Evolutionary conservation across 306 rosid genomes (phyloP).

Genomic region (Cotoneaster glaucophyllus): DNA sequence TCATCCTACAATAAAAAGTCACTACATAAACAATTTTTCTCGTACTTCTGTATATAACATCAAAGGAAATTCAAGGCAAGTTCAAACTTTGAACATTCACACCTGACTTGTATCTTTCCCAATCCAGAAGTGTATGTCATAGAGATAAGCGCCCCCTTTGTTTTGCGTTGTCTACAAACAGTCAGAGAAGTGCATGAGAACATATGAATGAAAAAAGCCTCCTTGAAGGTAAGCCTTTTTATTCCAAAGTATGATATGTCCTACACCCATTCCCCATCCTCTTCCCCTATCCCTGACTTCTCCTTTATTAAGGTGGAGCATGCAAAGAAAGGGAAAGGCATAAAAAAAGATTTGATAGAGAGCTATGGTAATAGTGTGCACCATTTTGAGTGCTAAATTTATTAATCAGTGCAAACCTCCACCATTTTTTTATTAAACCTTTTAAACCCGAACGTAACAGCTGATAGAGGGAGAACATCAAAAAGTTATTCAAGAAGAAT

Average conservation of each 20-base stretch:
- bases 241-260: not conserved
- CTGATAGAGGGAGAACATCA: not conserved
- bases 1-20: conserved; percentile 64
- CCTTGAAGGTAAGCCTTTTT: not conserved
- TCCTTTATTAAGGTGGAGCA: not conserved
- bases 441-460: not conserved
- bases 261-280: not conserved
- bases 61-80: not conserved
- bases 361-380: not conserved
- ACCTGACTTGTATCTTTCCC: conserved; percentile 99
- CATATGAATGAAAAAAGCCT: not conserved
- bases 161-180: conserved; percentile 77
- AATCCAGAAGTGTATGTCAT: conserved; percentile 96
- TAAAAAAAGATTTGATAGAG: not conserved
- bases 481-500: not conserved
- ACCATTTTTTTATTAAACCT: not conserved
- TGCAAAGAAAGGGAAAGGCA: not conserved
- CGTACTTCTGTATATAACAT: not conserved
- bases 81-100: not conserved
- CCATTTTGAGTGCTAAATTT: not conserved
- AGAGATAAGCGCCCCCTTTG: conserved; percentile 76
- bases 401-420: not conserved
- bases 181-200: conserved; percentile 10
- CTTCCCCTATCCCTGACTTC: not conserved
- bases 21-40: conserved; percentile 3